Base-by-base conservation (phyloP, 1,139 yeast genomes). In the Debaryomyces subglobosus region DNA sequence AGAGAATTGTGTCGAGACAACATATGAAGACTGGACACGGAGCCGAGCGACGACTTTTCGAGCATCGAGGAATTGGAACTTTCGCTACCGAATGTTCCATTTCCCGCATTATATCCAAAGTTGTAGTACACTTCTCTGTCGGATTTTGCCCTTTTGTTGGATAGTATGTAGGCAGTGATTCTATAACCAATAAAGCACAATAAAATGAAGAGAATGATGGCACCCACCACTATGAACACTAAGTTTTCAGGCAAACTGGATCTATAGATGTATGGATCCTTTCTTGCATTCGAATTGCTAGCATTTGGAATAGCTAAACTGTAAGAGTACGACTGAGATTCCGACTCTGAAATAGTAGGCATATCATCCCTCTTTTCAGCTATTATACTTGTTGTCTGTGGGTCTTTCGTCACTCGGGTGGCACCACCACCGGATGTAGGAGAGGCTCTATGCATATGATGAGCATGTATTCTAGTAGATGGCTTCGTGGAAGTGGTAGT, bases 211-310 rank as follows among this genome's bases (percentile, higher is more conserved):
- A 66, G 65, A 2, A 77, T 48, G 8, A 75, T 59, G 0, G 66
- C 67, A 1, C 81, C 82, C 9, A 74, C 64, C 1, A 74, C 62
- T 18, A 78, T 72, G 56, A 78, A 78, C n/a, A 78, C 72, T 16
- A 78, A 60, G 32, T 73, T 72, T 32, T 63, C 59, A 0, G 75
- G 71, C 39, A 68, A 55, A 3, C 50, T 46, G 4, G 67, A 48
- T n/a, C 47, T 44, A 9, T 50, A 44, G 7, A 76, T 59, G 49
- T 62, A 76, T 7, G 82, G 82, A 51, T 73, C 70, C 9, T 45
- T 15, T 20, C 27, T 18, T 4, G 43, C 5, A 12, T 20, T 21
- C 6, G 35, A 29, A 29, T 49, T 41, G 16, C 33, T 44, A 3
- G 54, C 52, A 18, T 37, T 45, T 12, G 64, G 63, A 3, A 59